Percentiles rank a stretch among this genome's conserved stretches.
Conservation (phyloP, 352 stramenopile species). For the Phytopythium delawarense region DNA sequence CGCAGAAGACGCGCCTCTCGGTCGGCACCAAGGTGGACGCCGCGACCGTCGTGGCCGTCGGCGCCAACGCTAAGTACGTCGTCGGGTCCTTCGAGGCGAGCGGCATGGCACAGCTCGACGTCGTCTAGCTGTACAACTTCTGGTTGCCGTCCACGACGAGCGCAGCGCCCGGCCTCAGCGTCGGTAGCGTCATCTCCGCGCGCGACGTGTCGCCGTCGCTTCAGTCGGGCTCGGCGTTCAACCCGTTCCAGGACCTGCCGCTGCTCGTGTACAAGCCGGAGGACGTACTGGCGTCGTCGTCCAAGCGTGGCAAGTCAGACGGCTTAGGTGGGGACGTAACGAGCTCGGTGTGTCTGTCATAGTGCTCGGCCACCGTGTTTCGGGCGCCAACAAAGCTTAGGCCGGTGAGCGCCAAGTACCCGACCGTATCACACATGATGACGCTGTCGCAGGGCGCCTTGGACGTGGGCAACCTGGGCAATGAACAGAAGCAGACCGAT, state of each 20-base stretch:
- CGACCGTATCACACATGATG: too few species aligned
- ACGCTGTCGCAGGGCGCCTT: too few species aligned
- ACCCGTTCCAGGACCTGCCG: constrained; percentile 72
- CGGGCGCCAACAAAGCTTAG: too few species aligned
- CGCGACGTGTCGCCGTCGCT: constrained; percentile 44
- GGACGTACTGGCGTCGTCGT: constrained; percentile 31
- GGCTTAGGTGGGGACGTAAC: constrained; percentile 7
- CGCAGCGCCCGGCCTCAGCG: constrained; percentile 46
- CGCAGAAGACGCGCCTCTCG: constrained; percentile 45
- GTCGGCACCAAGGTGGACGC: constrained; percentile 33
- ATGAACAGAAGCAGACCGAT: too few species aligned
- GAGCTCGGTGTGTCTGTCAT: too few species aligned
- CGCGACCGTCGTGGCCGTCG: constrained; percentile 50
- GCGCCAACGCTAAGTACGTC: constrained; percentile 50
- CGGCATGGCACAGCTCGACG: constrained; percentile 36
- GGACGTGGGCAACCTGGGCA: too few species aligned
- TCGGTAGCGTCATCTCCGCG: constrained; percentile 33
- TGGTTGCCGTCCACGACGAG: constrained; percentile 67
- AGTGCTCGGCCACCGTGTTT: too few species aligned
- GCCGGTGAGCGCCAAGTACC: too few species aligned
- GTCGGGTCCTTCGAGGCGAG: constrained; percentile 50
- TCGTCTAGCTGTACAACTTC: constrained; percentile 74
- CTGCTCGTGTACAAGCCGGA: constrained; percentile 58
- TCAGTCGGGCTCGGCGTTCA: constrained; percentile 32
- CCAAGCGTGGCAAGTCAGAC: constrained; percentile 17